A percentile compares a stretch with the other conserved stretches of the same genome.
Conservation (phyloP, 2,329 filamentous ascomycete species). For the Claviceps paspali region DNA sequence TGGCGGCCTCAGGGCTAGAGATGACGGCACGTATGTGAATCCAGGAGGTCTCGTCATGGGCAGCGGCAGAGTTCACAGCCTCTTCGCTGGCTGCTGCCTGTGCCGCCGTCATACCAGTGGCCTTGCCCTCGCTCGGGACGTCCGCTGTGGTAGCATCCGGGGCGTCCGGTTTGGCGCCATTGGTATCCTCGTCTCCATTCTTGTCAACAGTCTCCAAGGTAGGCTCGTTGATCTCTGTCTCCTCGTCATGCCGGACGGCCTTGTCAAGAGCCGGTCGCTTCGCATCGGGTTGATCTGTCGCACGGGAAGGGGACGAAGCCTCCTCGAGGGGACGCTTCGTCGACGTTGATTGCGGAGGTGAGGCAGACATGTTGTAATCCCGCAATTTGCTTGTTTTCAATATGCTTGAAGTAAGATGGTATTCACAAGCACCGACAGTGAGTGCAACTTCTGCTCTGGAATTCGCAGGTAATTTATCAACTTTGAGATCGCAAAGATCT, state of each 20-base stretch:
- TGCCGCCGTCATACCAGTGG: conserved; percentile 9
- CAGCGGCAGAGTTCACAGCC: conserved; percentile 30
- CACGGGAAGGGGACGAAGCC: conserved; percentile 82
- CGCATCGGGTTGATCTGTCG: conserved; percentile 86
- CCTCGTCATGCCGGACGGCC: conserved; percentile 54
- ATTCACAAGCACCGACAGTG: conserved; percentile 7
- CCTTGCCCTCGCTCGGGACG: conserved; percentile 14
- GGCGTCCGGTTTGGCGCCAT: conserved; percentile 28
- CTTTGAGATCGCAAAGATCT: conserved; percentile 14
- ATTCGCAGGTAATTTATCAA: conserved; percentile 1
- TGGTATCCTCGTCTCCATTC: conserved; percentile 34
- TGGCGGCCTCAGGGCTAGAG: conserved; percentile 91
- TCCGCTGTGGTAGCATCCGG: conserved; percentile 16
- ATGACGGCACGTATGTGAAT: conserved; percentile 96
- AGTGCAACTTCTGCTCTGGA: conserved; percentile 2
- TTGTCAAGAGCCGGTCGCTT: conserved; percentile 96
- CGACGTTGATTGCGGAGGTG: conserved; percentile 47
- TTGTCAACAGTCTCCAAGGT: conserved; percentile 27
- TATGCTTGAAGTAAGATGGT: conserved; percentile 14
- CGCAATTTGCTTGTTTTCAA: background rate
- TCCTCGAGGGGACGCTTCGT: conserved; percentile 93
- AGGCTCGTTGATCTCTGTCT: conserved; percentile 27
- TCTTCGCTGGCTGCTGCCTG: conserved; percentile 15
- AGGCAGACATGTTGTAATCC: conserved; percentile 55
- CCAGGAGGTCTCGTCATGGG: conserved; percentile 87